Evolutionary conservation across 768 basidiomycete species (phyloP).

Genomic region (Podaxis carcinomalis): DNA sequence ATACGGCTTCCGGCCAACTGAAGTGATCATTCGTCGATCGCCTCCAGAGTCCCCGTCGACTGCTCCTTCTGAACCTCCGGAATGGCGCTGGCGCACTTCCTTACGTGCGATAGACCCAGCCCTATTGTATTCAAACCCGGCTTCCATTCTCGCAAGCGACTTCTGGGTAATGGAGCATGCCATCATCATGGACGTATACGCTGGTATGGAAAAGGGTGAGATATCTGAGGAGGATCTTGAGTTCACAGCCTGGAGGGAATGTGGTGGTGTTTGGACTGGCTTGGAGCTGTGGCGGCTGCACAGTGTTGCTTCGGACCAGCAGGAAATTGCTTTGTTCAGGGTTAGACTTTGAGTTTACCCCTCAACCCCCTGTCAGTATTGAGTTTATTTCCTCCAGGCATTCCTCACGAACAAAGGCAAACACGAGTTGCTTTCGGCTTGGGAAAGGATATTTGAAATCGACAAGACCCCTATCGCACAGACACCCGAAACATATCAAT

Average conservation of each 20-base stretch:
- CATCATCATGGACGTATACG: constrained; percentile 25
- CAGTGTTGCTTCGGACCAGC: constrained; percentile 23
- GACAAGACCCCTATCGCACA: constrained; percentile 5
- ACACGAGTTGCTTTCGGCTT: constrained; percentile 19
- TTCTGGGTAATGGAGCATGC: constrained; percentile 28
- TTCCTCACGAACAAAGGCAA: constrained; percentile 24
- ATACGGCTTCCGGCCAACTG: constrained; percentile 26
- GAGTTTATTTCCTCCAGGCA: constrained; percentile 11
- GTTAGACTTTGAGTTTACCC: constrained; percentile 8
- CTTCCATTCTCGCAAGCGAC: constrained; percentile 25
- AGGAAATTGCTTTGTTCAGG: constrained; percentile 25
- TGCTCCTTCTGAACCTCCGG: constrained; percentile 16
- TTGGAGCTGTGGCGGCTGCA: constrained; percentile 28
- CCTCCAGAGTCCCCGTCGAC: constrained; percentile 13
- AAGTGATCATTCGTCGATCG: constrained; percentile 26
- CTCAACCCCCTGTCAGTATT: not conserved
- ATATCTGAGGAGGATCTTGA: constrained; percentile 25
- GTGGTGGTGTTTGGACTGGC: constrained; percentile 22
- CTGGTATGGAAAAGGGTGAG: constrained; percentile 18
- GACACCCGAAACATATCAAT: constrained; percentile 20
- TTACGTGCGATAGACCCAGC: constrained; percentile 24
- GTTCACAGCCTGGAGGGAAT: constrained; percentile 26
- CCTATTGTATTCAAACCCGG: constrained; percentile 23
- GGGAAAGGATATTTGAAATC: constrained; percentile 19
- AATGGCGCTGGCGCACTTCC: constrained; percentile 22